Conservation (phyloP, 2,329 filamentous ascomycete genomes). For the Aspergillus ochraceus region DNA sequence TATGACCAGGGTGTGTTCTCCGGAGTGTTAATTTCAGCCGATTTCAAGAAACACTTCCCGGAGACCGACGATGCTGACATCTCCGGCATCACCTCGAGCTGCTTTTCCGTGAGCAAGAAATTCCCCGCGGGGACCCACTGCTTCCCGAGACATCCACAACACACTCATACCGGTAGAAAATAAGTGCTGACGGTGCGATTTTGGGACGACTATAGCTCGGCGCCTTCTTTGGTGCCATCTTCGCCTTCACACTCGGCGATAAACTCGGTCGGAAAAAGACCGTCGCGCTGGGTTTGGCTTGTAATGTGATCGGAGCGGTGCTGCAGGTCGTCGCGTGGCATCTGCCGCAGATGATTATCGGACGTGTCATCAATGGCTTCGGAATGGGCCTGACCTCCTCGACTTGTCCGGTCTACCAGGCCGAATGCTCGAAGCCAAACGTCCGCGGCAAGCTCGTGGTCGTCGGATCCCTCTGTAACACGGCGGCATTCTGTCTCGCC, state of each 20-base stretch:
- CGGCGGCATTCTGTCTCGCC: constrained; percentile 17
- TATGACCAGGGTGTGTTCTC: constrained; percentile 14
- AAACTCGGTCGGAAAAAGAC: constrained; percentile 43
- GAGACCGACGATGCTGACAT: constrained; percentile 17
- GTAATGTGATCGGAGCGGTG: constrained; percentile 46
- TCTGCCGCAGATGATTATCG: constrained; percentile 48
- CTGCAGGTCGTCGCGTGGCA: constrained; percentile 44
- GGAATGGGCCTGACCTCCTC: constrained; percentile 53
- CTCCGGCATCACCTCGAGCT: constrained; percentile 39
- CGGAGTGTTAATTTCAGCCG: constrained; percentile 6
- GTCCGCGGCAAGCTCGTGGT: constrained; percentile 39
- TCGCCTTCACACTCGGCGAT: constrained; percentile 44
- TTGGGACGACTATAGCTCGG: constrained; percentile 11
- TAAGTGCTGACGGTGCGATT: constrained; percentile 10
- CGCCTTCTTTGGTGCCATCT: constrained; percentile 46
- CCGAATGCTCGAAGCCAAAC: constrained; percentile 44
- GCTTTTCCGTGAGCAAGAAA: constrained; percentile 17
- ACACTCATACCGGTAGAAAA: neutral
- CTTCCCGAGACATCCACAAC: neutral
- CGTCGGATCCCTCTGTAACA: constrained; percentile 8
- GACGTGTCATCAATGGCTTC: constrained; percentile 47
- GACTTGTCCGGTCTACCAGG: constrained; percentile 48
- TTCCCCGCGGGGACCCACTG: neutral
- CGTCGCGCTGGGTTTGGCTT: constrained; percentile 42
- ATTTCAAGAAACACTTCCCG: constrained; percentile 16